phyloP scores from a whole-genome alignment of 345 rosid species.

The Populus tremula region DNA sequence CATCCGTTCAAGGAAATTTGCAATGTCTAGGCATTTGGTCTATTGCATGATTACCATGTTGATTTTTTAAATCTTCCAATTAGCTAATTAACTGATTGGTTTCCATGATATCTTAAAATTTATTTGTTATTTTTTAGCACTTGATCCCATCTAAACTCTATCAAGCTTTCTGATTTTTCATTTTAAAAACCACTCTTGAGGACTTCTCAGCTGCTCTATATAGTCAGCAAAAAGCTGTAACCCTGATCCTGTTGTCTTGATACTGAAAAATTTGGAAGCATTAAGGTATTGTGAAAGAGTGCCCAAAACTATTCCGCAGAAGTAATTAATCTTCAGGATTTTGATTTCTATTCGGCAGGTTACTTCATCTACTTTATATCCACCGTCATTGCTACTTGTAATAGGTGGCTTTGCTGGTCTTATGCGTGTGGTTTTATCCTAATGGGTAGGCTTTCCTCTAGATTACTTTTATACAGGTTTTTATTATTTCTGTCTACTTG shows the following conservation, averaged over 20 bases:
- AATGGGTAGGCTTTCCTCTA: slow-evolving; percentile 46
- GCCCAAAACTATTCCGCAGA: background rate
- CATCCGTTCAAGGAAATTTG: background rate
- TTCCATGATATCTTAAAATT: background rate
- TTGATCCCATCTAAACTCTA: background rate
- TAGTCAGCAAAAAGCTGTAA: background rate
- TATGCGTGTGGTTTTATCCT: slow-evolving; percentile 57
- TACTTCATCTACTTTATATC: slow-evolving; percentile 45
- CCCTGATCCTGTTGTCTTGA: background rate
- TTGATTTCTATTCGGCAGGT: slow-evolving; percentile 38
- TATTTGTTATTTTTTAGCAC: background rate
- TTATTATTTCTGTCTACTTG: background rate
- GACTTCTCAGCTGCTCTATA: background rate
- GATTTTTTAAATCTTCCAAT: background rate
- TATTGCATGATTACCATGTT: background rate
- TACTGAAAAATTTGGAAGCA: background rate
- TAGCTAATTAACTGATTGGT: background rate
- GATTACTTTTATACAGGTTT: background rate
- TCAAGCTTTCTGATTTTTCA: background rate
- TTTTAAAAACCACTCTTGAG: background rate
- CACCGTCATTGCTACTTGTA: slow-evolving; percentile 47
- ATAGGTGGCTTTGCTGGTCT: slow-evolving; percentile 58
- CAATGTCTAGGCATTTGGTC: background rate
- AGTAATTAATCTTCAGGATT: background rate
- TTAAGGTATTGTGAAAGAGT: background rate